Evolutionary conservation across 2,329 filamentous ascomycete species (phyloP).

Genomic region (Pseudogymnoascus sp.): DNA sequence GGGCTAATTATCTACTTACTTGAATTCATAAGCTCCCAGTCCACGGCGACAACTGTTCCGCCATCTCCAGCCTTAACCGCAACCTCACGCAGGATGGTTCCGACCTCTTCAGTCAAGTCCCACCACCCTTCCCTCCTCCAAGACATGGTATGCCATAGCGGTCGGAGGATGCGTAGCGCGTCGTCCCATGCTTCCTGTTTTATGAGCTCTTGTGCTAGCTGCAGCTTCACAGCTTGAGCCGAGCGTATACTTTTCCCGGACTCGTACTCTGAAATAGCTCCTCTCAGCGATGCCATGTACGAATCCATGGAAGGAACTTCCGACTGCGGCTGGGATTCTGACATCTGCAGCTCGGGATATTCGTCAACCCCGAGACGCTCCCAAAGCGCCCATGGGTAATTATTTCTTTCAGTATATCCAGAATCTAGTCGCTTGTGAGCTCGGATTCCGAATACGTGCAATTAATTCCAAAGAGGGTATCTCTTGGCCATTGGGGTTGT

Average conservation of each 20-base stretch:
- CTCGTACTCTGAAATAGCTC: constrained; percentile 5
- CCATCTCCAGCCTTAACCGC: constrained; percentile 44
- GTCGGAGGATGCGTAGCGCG: constrained; percentile 44
- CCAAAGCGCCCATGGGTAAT: constrained; percentile 5
- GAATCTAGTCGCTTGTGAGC: constrained; percentile 3
- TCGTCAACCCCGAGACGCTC: constrained; percentile 1
- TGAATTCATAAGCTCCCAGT: constrained; percentile 55
- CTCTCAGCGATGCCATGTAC: not conserved
- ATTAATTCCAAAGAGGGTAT: constrained; percentile 6
- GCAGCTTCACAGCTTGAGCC: constrained; percentile 30
- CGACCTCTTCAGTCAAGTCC: constrained; percentile 49
- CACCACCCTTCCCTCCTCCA: constrained; percentile 53
- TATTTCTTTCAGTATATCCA: constrained; percentile 6
- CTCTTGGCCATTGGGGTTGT: constrained; percentile 9
- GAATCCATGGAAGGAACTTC: constrained; percentile 8
- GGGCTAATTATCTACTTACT: constrained; percentile 35
- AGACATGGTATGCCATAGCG: constrained; percentile 48
- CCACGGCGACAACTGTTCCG: constrained; percentile 50
- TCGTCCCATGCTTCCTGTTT: constrained; percentile 43
- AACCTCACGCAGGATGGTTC: constrained; percentile 51
- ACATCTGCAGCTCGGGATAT: constrained; percentile 5
- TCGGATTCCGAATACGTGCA: not conserved
- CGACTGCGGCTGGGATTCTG: not conserved
- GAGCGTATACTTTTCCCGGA: not conserved
- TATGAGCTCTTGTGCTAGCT: constrained; percentile 48